Percentiles rank a stretch among this genome's conserved stretches.
phyloP scores from a whole-genome alignment of 345 rosid genomes.

The Eucalyptus tenuipes region DNA sequence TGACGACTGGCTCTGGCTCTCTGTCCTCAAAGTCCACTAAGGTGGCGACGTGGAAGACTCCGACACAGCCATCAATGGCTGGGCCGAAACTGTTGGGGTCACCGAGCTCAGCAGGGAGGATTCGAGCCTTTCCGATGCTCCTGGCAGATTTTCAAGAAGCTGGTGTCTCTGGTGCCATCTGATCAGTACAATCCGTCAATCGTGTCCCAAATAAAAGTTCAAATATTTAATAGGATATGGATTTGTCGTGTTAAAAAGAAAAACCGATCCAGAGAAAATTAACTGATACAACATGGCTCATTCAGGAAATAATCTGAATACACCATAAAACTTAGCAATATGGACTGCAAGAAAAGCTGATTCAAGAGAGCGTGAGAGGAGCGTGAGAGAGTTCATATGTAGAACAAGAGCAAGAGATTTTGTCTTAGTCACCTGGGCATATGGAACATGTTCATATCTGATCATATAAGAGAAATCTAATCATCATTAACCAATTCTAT shows the following conservation, averaged over 20 bases:
- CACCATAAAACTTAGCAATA: neutral
- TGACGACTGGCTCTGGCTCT: constrained; percentile 34
- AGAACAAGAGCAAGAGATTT: neutral
- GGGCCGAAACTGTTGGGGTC: constrained; percentile 4
- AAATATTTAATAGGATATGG: neutral
- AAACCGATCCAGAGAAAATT: neutral
- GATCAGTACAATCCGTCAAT: neutral
- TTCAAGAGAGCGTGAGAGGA: neutral
- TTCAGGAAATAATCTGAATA: neutral
- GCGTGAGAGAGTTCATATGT: neutral
- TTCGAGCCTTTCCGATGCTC: constrained; percentile 11
- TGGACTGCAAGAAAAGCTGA: neutral
- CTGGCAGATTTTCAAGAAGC: neutral
- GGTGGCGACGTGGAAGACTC: constrained; percentile 11
- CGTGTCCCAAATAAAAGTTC: neutral
- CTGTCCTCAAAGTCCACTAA: neutral
- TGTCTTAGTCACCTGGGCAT: neutral
- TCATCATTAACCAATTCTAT: neutral
- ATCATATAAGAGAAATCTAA: neutral
- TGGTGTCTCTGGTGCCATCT: neutral
- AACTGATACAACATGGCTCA: neutral
- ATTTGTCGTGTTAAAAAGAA: neutral
- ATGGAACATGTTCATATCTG: neutral
- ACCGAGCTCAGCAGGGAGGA: constrained; percentile 3
- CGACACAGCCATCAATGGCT: constrained; percentile 12